phyloP scores from a whole-genome alignment of 116 monocot genomes.

The Papilionanthe hybrid region DNA sequence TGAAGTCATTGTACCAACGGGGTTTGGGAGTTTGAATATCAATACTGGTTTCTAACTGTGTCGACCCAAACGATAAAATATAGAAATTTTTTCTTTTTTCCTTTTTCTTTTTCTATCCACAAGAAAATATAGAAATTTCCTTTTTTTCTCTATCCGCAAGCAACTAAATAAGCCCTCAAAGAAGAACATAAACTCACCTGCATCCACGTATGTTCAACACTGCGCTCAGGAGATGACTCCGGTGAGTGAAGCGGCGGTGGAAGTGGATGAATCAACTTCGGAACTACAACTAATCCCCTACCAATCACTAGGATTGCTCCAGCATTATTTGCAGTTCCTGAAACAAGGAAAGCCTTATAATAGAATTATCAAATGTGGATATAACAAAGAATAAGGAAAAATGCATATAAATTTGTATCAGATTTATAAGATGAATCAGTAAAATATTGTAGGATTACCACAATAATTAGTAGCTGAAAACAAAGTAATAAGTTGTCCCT shows the following conservation, averaged over 20 bases:
- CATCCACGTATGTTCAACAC: conserved; percentile 85
- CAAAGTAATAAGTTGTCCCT: conserved; percentile 96
- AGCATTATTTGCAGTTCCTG: conserved; percentile 97
- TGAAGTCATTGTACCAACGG: neutral
- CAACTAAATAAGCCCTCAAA: neutral
- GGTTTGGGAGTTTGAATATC: neutral
- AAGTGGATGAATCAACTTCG: conserved; percentile 96
- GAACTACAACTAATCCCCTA: conserved; percentile 90
- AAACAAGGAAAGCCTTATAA: conserved; percentile 9
- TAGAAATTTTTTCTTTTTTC: neutral
- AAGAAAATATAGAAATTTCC: neutral
- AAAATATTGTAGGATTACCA: conserved; percentile 39
- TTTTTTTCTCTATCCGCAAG: neutral
- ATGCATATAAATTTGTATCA: neutral
- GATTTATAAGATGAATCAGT: neutral
- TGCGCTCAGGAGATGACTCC: conserved; percentile 80
- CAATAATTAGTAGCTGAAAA: conserved; percentile 99
- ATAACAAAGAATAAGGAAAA: neutral
- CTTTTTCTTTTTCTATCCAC: neutral
- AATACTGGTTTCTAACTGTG: neutral
- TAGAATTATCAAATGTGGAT: neutral
- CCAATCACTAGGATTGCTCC: conserved; percentile 96
- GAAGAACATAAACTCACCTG: conserved; percentile 42
- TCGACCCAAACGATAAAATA: neutral
- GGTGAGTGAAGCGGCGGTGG: conserved; percentile 90